Base-by-base conservation (phyloP, 192 early-diverging fungal genomes). In the Coemansia sp. region DNA sequence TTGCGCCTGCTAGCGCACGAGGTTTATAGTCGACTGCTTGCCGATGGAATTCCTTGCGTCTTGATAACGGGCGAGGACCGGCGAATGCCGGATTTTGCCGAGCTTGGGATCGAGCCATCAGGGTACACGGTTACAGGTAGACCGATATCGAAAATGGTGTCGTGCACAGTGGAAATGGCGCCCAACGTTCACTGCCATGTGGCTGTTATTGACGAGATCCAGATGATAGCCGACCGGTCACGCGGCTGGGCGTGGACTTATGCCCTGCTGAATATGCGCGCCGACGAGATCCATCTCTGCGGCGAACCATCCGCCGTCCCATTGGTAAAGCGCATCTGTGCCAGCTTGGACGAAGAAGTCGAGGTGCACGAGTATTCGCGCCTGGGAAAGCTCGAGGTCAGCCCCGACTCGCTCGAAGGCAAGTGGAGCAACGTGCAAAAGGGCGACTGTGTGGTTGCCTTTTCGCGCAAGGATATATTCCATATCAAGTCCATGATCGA, bases 231-330 rank as follows among this genome's bases (percentile, higher is more conserved):
- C 0, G 96, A 99, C 68, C 73, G 68, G 11, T 76, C 88, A 37
- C 87, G 97, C 13, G 97, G 97, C 11, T 97, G 95, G 95, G 96
- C 96, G 37, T 99, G 96, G 96, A 96, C 95, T 7, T 86, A 90
- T 46, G 97, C 96, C 4, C 61, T 98, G 6, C 67, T 97, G 13
- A 88, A 89, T 37, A 43, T 97, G 46, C 89, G 84, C n/a, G 94
- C 94, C 3, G 59, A 82, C 14, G 95, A 97, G 70, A 81, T 99
- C 14, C 95, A 97, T 77, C 78, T 99, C 11, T 99, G 97, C 69
- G 97, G 97, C 5, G 97, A 99, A 73, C 86, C 90, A 6, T 91
- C 95, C 0, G 94, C 89, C 1, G 89, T 97, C 28, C 88, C 88
- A 3, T 70, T 99, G 32, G 85, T 99, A 11, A 86, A 90, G 82